A percentile compares a stretch with the other conserved stretches of the same genome.
Evolutionary conservation across 371 early-diverging fungal genomes (phyloP).

Genomic region (Rhizopus sp.): DNA sequence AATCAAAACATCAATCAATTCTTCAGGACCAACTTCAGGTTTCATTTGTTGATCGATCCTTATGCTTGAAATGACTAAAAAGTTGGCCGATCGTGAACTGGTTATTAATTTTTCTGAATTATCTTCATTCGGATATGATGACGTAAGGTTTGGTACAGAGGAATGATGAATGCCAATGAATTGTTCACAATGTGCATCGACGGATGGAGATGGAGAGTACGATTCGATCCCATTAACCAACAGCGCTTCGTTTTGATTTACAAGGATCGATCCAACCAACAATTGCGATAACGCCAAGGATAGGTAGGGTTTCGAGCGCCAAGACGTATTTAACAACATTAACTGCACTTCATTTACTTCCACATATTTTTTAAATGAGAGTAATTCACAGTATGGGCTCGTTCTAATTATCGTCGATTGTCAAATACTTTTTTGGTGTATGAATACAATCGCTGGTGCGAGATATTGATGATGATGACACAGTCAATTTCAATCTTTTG

Average conservation of each 20-base stretch:
- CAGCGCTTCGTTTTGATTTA: conserved; percentile 18
- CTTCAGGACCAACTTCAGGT: conserved; percentile 18
- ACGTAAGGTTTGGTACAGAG: conserved; percentile 12
- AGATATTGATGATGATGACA: conserved; percentile 9
- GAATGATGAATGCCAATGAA: conserved; percentile 7
- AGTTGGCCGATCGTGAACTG: conserved; percentile 12
- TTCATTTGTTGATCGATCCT: conserved; percentile 15
- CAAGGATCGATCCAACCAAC: conserved; percentile 24
- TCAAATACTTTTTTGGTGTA: conserved; percentile 13
- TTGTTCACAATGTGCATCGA: conserved; percentile 18
- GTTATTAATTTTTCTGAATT: conserved; percentile 16
- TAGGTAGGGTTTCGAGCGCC: conserved; percentile 12
- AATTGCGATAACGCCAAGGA: conserved; percentile 19
- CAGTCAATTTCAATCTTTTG: conserved; percentile 15
- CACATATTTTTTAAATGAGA: conserved; percentile 17
- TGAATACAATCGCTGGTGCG: conserved; percentile 10
- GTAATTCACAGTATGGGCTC: conserved; percentile 17
- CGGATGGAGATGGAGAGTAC: conserved; percentile 14
- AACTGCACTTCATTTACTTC: conserved; percentile 12
- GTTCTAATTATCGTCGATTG: conserved; percentile 14
- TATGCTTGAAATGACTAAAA: conserved; percentile 20
- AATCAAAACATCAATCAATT: no score
- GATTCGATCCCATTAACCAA: conserved; percentile 17
- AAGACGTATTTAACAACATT: conserved; percentile 13
- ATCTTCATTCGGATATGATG: conserved; percentile 17